Percentiles rank a stretch among this genome's conserved stretches.
Evolutionary conservation across 2,329 filamentous ascomycete genomes (phyloP).

Genomic region (Venturia nashicola): DNA sequence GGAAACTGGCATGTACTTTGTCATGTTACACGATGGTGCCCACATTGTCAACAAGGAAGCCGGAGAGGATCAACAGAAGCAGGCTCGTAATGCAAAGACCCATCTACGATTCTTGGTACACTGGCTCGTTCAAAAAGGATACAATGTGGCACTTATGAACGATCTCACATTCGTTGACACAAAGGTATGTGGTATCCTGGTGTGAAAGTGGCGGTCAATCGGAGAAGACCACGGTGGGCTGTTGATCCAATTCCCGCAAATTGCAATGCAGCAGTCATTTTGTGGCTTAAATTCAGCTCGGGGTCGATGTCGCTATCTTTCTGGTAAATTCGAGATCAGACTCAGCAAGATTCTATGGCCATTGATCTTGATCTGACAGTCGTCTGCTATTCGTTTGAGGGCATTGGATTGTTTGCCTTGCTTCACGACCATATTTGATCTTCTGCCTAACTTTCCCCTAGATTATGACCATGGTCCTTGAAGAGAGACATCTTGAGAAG

Average conservation of each 20-base stretch:
- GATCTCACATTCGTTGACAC: slow-evolving; percentile 51
- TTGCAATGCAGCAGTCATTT: too few species aligned
- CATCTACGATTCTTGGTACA: slow-evolving; percentile 39
- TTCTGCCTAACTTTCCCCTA: slow-evolving; percentile 12
- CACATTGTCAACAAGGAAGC: neutral
- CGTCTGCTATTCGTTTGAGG: neutral
- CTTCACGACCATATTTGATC: neutral
- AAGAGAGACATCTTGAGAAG: slow-evolving; percentile 14
- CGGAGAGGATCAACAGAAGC: neutral
- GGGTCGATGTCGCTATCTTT: slow-evolving; percentile 9
- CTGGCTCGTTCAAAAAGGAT: slow-evolving; percentile 41
- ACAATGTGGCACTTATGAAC: slow-evolving; percentile 53
- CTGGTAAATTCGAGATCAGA: neutral
- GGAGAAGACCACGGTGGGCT: neutral
- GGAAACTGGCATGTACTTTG: slow-evolving; percentile 47
- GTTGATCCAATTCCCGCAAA: neutral
- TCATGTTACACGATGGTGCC: slow-evolving; percentile 37
- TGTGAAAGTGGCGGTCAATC: slow-evolving; percentile 2
- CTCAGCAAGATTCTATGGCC: neutral
- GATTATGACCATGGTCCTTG: slow-evolving; percentile 38
- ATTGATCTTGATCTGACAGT: neutral
- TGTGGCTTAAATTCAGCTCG: neutral
- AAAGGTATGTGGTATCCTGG: slow-evolving; percentile 33
- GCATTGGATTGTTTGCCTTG: neutral
- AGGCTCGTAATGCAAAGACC: slow-evolving; percentile 11